Evolutionary conservation across 2,329 filamentous ascomycete species (phyloP).

Genomic region (Colletotrichum horii): DNA sequence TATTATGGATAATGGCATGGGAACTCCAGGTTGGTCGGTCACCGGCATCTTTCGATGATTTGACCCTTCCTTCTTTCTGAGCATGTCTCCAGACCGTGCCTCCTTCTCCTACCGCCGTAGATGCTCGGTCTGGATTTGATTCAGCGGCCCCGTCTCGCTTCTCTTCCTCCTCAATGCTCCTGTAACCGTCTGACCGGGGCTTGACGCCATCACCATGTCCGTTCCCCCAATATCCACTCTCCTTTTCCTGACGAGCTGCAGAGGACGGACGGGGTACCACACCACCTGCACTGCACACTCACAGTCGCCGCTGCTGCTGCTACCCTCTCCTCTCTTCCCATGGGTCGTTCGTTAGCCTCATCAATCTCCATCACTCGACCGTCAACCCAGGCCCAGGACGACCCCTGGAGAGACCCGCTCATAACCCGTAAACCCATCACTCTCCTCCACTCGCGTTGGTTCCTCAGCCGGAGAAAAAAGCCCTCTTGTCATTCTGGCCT

Average conservation of each 20-base stretch:
- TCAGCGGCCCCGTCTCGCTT: background rate
- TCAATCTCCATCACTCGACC: background rate
- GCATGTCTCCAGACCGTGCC: background rate
- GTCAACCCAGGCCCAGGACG: background rate
- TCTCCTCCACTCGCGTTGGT: conserved; percentile 16
- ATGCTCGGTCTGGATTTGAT: background rate
- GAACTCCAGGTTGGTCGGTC: background rate
- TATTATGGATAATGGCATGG: background rate
- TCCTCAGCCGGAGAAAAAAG: conserved; percentile 2
- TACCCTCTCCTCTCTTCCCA: background rate
- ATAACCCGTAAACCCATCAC: background rate
- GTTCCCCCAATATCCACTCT: background rate
- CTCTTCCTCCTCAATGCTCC: background rate
- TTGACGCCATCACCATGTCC: conserved; percentile 7
- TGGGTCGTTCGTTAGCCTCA: background rate
- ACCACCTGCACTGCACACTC: background rate
- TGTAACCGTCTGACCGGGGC: background rate
- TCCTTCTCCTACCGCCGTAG: background rate
- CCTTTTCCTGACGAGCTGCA: background rate
- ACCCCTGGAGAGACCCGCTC: background rate
- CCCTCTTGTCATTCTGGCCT: background rate
- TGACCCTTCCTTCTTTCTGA: background rate
- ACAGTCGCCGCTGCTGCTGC: background rate
- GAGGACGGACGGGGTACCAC: background rate
- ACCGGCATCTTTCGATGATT: background rate